Percentiles rank a stretch among this genome's conserved stretches.
Evolutionary conservation across 345 rosid genomes (phyloP).

Genomic region (Gossypium longicalyx): DNA sequence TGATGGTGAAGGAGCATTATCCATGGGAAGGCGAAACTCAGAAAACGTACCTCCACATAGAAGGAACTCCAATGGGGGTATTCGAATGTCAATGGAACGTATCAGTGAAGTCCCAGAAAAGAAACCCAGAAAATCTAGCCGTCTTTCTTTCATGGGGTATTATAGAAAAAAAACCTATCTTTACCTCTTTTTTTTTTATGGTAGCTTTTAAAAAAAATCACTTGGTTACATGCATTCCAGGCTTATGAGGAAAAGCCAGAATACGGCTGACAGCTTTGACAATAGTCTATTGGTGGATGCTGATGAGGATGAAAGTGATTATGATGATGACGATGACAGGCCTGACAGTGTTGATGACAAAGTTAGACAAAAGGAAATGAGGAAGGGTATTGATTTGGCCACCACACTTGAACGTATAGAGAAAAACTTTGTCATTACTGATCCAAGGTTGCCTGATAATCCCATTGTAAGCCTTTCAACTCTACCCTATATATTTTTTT

Average conservation of each 20-base stretch:
- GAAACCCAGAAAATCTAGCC: constrained; percentile 55
- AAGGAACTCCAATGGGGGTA: constrained; percentile 40
- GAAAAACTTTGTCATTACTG: constrained; percentile 95
- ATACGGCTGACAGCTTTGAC: constrained; percentile 39
- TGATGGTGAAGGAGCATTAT: constrained; percentile 32
- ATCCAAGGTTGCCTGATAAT: constrained; percentile 96
- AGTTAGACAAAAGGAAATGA: constrained; percentile 88
- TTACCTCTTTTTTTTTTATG: background rate
- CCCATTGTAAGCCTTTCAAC: constrained; percentile 68
- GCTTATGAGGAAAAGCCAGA: constrained; percentile 47
- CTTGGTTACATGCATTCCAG: constrained; percentile 26
- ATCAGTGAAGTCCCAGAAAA: constrained; percentile 71
- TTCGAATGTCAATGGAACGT: constrained; percentile 59
- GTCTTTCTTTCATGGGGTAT: constrained; percentile 87
- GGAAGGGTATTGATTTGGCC: constrained; percentile 95
- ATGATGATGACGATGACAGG: constrained; percentile 42
- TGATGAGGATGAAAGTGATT: constrained; percentile 39
- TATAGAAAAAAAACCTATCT: background rate
- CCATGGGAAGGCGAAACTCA: constrained; percentile 47
- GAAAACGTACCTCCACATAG: constrained; percentile 48
- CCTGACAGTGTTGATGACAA: constrained; percentile 74
- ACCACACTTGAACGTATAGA: constrained; percentile 98
- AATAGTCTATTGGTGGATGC: constrained; percentile 29
- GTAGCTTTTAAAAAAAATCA: background rate
- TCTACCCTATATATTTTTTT: background rate